phyloP scores from a whole-genome alignment of 352 stramenopile genomes.

The Phytopythium oedochilum region DNA sequence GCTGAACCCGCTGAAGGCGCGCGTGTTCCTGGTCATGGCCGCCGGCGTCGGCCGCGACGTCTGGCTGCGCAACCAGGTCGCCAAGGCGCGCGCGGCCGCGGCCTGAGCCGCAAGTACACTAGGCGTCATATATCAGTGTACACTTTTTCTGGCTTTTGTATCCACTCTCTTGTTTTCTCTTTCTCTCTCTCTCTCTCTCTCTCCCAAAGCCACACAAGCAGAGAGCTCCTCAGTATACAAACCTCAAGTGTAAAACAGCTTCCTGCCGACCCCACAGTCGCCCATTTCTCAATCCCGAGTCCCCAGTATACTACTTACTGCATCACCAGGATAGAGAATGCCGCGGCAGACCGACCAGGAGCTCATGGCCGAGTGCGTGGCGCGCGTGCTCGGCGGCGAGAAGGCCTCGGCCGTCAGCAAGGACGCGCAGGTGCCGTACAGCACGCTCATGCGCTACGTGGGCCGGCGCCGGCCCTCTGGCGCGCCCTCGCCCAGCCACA shows the following conservation, averaged over 20 bases:
- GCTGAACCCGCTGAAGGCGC: conserved; percentile 12
- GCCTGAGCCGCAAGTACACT: no score
- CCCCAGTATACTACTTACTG: no score
- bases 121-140: no score
- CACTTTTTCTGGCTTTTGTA: no score
- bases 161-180: not conserved
- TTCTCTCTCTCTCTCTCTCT: not conserved
- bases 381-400: conserved; percentile 11
- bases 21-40: conserved; percentile 15
- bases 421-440: conserved; percentile 13
- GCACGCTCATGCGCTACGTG: conserved; percentile 11
- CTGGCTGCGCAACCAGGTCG: conserved; percentile 17
- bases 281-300: no score
- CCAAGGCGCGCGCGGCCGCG: conserved; percentile 2
- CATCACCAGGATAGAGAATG: no score
- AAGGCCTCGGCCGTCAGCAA: conserved; percentile 11
- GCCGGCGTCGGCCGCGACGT: conserved; percentile 11
- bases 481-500: not conserved
- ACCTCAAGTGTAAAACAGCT: no score
- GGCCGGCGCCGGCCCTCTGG: not conserved
- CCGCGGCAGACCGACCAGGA: conserved; percentile 5
- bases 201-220: no score
- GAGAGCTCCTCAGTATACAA: no score
- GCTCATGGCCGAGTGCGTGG: conserved; percentile 11
- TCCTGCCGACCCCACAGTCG: no score